Base-by-base conservation (phyloP, 148 eudicot genomes). In the Amaranthus palmeri region DNA sequence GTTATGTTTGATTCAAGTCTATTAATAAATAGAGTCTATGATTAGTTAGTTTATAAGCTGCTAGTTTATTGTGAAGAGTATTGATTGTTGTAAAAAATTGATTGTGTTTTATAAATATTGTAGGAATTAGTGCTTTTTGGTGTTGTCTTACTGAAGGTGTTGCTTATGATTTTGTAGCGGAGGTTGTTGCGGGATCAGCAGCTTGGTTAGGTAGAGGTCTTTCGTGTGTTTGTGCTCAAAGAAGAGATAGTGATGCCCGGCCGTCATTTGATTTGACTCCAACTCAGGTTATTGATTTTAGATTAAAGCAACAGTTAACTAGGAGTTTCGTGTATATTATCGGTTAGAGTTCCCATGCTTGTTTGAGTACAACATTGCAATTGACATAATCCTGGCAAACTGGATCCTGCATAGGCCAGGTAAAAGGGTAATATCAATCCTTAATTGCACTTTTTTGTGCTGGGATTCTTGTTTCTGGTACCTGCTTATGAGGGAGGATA, bases 131-230 rank as follows among this genome's bases (percentile, higher is more conserved):
- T 15, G 2, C 17, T 46, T 53, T 7, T 69, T 17, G 6, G 40
- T 47, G 53, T 17, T 42, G 48, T 71, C 56, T 42, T 60, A 13
- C 61, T 56, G 74, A 46, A 42, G 68, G 58, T 70, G 59, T 63
- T 79, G 61, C 65, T 58, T 72, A 25, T 76, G 65, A 25, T 57
- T 72, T 85, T 82, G 74, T 86, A 91, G 97, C 87, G 78, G 98
- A 95, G 82, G 98, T 87, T 70, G 97, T 86, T 62, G 97, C 93
- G 70, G 97, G 98, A 80, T 95, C 98, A 69, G 91, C 98, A 67
- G 98, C 98, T 74, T 95, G 98, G 98, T 85, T 95, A 65, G 98
- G 98, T 52, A 90, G 81, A 81, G 98, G 98, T 62, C 92, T 95
- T 72, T 91, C 98, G 45, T 95, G 98, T 82, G 98, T 95, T 72